Evolutionary conservation across 108 stramenopile genomes (phyloP), one percentile per base, ranked within the genome.

Genomic region (Nitzschia inconspicua): DNA sequence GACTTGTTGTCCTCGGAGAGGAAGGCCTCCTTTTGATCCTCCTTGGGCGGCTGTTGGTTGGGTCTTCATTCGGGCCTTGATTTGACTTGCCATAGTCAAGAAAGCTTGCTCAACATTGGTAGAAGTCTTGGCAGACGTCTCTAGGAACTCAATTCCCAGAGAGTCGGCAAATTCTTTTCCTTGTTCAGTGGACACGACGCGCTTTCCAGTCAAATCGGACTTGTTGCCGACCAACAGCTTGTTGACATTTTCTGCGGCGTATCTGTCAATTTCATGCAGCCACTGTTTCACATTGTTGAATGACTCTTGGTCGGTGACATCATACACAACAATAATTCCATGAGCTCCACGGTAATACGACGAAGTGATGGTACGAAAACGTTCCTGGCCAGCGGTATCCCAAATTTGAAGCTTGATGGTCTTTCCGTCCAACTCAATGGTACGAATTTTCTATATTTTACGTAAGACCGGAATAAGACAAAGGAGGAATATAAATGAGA

Each of bases 161-260:
- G 83, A 79, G 47, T 98, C 98, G 25, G 99, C 99, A 64, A 99
- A 98, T 65, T 95, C 97, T 76, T 95, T 91, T 30, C 95, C 98
- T 72, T 96, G 88, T 63, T 97, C 98, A 18, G 90, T 93, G 22
- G 94, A 86, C 31, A 99, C 98, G 11, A 91, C 95, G 25, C 96
- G 90, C 77, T 96, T 95, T 47, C 75, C 75, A 28, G 93, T 91
- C 44, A 98, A 76, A 83, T 99, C 99, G 72, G 88, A 92, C 88
- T 99, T 99, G 86, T 99, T 99, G 43, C 99, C 99, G 26, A 99
- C 97, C 26, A 99, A 85, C 35, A 99, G 95, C 79, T 97, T 99
- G 83, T 98, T 98, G 48, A 98, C 97, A 65, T 98, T 98, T 68
- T 97, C 96, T 10, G 88, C 93, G 16, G 97, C 97, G 73, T 99